Conservation (phyloP, 257 asterid species). For the Apocynum venetum region DNA sequence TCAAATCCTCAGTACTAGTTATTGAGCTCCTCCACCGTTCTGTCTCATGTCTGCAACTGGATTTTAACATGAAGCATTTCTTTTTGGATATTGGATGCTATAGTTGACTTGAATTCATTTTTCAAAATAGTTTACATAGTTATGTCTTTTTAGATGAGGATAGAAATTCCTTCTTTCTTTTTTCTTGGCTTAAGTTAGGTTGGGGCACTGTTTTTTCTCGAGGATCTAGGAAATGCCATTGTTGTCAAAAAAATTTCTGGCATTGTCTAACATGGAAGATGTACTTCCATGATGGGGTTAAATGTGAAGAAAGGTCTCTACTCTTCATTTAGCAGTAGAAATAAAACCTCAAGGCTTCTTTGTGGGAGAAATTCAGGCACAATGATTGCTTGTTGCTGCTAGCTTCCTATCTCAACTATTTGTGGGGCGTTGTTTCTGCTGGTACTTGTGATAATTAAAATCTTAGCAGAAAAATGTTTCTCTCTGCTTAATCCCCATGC, state of each 20-base stretch:
- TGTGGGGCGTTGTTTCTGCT: not conserved
- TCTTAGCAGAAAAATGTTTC: not conserved
- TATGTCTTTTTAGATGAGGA: not conserved
- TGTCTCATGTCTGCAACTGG: not conserved
- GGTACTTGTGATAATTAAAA: not conserved
- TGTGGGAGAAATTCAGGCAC: not conserved
- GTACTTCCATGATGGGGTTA: not conserved
- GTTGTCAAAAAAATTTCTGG: not conserved
- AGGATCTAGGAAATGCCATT: not conserved
- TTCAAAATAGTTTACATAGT: not conserved
- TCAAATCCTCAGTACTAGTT: not conserved
- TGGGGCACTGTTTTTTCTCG: not conserved
- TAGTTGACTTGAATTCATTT: not conserved
- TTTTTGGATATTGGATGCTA: not conserved
- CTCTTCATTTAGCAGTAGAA: not conserved
- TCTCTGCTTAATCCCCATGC: not conserved
- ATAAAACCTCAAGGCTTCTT: not conserved
- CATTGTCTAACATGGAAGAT: not conserved
- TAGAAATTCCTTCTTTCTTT: not conserved
- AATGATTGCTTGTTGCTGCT: not conserved
- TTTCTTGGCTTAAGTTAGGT: not conserved
- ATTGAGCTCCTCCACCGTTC: not conserved
- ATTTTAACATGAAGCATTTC: not conserved
- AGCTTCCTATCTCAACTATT: not conserved
- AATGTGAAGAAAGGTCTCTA: not conserved